Evolutionary conservation across 805 yeast species (phyloP).

Genomic region (Pichia thaimueangensis): DNA sequence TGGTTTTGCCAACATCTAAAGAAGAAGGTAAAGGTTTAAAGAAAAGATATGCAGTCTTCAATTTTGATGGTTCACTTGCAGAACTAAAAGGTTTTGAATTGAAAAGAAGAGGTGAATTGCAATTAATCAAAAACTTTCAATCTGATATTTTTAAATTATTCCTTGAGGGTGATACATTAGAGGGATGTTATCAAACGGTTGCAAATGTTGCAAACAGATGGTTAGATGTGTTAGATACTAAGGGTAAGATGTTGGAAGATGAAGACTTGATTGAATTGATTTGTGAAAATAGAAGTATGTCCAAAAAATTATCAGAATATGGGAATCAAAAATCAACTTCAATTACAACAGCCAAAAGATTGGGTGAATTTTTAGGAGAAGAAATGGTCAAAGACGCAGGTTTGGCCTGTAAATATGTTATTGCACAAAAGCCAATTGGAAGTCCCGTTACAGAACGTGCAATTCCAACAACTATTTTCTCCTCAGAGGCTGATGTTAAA

Average conservation of each 20-base stretch:
- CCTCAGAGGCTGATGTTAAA: slow-evolving; percentile 70
- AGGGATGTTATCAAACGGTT: slow-evolving; percentile 79
- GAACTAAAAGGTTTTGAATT: slow-evolving; percentile 96
- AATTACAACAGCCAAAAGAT: slow-evolving; percentile 86
- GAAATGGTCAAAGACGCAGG: slow-evolving; percentile 97
- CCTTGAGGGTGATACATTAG: slow-evolving; percentile 75
- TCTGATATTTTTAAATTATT: slow-evolving; percentile 89
- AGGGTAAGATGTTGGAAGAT: slow-evolving; percentile 83
- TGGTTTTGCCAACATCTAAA: slow-evolving; percentile 93
- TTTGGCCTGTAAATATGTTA: slow-evolving; percentile 88
- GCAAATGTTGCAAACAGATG: slow-evolving; percentile 92
- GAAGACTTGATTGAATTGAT: slow-evolving; percentile 90
- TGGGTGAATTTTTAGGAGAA: slow-evolving; percentile 92
- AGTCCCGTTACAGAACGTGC: slow-evolving; percentile 96
- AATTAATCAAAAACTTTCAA: slow-evolving; percentile 89
- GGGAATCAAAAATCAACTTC: slow-evolving; percentile 90
- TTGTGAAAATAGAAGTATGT: slow-evolving; percentile 95
- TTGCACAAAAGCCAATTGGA: slow-evolving; percentile 72
- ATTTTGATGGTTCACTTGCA: slow-evolving; percentile 87
- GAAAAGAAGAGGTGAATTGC: slow-evolving; percentile 94
- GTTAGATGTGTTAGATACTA: slow-evolving; percentile 87
- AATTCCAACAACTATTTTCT: slow-evolving; percentile 90
- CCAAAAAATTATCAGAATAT: slow-evolving; percentile 83
- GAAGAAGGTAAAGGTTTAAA: slow-evolving; percentile 97
- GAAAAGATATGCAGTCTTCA: slow-evolving; percentile 95